Evolutionary conservation across 108 stramenopile species (phyloP).

Genomic region (Chaetoceros muelleri): DNA sequence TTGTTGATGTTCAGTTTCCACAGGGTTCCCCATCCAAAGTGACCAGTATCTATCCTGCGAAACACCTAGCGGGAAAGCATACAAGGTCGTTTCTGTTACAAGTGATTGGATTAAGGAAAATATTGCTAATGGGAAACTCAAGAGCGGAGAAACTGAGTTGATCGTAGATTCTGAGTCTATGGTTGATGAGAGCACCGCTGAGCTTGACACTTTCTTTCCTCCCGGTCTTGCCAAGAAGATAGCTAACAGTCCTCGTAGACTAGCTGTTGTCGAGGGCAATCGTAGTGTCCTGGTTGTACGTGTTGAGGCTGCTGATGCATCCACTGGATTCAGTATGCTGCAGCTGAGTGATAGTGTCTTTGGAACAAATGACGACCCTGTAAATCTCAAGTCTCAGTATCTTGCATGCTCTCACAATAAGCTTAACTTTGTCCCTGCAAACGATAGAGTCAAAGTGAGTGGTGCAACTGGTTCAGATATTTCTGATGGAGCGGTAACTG

Average conservation of each 20-base stretch:
- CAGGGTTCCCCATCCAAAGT: too few relatives aligned
- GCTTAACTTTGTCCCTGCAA: conserved; percentile 9
- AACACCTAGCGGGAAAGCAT: not conserved
- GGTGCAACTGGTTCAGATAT: too few relatives aligned
- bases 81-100: not conserved
- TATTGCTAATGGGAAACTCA: not conserved
- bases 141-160: not conserved
- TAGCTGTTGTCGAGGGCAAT: not conserved
- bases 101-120: not conserved
- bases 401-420: conserved; percentile 15
- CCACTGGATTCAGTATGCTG: conserved; percentile 3
- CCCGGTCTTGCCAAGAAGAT: not conserved
- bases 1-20: too few relatives aligned
- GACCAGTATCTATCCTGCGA: not conserved
- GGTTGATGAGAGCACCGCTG: not conserved
- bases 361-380: conserved; percentile 12
- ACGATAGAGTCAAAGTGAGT: too few relatives aligned
- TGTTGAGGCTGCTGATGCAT: conserved; percentile 6
- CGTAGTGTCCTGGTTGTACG: conserved; percentile 29
- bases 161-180: not conserved
- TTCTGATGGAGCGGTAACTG: too few relatives aligned
- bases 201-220: not conserved
- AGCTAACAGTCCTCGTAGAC: too few relatives aligned
- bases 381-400: conserved; percentile 16
- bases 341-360: conserved; percentile 11